Evolutionary conservation across 441 rosid genomes (phyloP).

Genomic region (Pelargonium fulgidum): DNA sequence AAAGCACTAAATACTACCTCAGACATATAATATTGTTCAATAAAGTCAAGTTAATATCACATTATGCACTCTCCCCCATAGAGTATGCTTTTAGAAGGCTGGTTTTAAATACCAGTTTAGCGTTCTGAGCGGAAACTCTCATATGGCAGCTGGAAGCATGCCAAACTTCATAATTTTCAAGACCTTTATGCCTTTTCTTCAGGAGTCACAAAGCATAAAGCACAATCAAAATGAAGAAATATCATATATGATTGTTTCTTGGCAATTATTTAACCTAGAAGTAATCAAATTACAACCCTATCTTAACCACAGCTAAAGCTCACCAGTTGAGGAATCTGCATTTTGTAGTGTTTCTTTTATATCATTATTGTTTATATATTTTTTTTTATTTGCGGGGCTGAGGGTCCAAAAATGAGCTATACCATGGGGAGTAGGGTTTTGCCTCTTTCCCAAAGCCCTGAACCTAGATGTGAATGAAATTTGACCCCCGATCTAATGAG

Average conservation of each 20-base stretch:
- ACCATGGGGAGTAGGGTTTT: too few relatives aligned
- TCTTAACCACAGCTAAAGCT: constrained; percentile 2
- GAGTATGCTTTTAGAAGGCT: neutral
- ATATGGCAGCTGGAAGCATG: neutral
- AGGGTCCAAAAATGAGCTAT: too few relatives aligned
- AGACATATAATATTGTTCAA: neutral
- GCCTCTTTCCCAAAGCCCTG: neutral
- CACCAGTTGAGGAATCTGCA: neutral
- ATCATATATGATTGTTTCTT: neutral
- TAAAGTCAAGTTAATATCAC: neutral
- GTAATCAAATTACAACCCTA: neutral
- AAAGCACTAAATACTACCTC: neutral
- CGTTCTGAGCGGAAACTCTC: neutral
- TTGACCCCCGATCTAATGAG: neutral
- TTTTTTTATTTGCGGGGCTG: too few relatives aligned
- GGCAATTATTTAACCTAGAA: neutral
- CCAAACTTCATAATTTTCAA: neutral
- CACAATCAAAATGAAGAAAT: neutral
- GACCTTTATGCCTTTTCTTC: neutral
- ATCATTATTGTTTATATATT: too few relatives aligned
- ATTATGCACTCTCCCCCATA: neutral
- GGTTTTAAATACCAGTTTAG: neutral
- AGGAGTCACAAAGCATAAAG: constrained; percentile 1
- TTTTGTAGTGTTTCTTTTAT: too few relatives aligned
- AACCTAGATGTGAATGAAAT: neutral